Evolutionary conservation across 495 filamentous ascomycete species (phyloP).

Genomic region (Xylaria flabelliformis): DNA sequence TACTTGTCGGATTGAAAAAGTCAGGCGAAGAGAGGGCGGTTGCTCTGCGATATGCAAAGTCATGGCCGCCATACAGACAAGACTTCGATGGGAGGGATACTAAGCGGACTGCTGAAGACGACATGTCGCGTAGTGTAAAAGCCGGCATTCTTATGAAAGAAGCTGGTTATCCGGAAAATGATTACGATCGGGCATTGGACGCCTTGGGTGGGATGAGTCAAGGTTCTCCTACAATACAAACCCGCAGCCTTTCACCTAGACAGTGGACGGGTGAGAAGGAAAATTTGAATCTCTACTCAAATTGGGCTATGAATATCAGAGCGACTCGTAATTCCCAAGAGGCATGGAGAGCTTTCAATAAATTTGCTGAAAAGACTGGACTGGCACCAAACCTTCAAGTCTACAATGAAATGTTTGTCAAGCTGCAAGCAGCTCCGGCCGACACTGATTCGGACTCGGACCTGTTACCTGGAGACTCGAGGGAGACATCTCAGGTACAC

Average conservation of each 20-base stretch:
- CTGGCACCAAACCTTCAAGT: conserved; percentile 41
- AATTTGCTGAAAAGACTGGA: conserved; percentile 34
- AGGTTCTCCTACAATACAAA: conserved; percentile 51
- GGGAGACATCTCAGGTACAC: conserved; percentile 45
- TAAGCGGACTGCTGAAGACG: conserved; percentile 47
- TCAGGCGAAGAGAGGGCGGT: conserved; percentile 44
- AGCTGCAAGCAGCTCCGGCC: conserved; percentile 41
- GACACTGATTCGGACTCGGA: conserved; percentile 21
- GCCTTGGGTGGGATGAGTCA: conserved; percentile 46
- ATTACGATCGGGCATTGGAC: conserved; percentile 45
- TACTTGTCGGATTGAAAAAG: conserved; percentile 49
- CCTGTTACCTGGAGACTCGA: conserved; percentile 47
- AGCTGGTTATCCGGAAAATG: conserved; percentile 45
- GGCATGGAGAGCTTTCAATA: conserved; percentile 52
- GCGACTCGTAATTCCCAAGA: conserved; percentile 53
- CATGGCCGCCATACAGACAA: conserved; percentile 55
- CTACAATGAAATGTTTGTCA: conserved; percentile 55
- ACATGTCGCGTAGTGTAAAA: conserved; percentile 47
- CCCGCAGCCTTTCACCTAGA: conserved; percentile 37
- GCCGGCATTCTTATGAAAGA: conserved; percentile 49
- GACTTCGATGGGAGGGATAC: conserved; percentile 54
- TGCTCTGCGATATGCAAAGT: conserved; percentile 45
- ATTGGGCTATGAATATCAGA: conserved; percentile 47
- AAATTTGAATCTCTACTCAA: conserved; percentile 37
- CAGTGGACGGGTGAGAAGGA: conserved; percentile 32